Conservation (phyloP, 495 filamentous ascomycete species). For the Aspergillus biplanus region DNA sequence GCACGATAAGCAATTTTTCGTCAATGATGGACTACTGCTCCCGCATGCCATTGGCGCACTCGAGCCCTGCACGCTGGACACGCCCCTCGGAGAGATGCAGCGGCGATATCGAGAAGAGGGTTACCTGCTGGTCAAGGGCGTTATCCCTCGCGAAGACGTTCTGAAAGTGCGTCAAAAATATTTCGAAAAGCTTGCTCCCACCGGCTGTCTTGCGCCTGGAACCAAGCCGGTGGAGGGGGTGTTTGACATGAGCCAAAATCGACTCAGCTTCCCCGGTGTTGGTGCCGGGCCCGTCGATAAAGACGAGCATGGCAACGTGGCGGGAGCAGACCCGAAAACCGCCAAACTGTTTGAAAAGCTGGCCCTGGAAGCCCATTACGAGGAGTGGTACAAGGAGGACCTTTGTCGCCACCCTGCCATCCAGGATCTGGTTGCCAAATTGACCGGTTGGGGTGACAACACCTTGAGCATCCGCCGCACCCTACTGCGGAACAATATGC, state of each 20-base stretch:
- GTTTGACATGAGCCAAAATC: no score
- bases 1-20: no score
- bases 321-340: no score
- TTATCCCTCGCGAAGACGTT: neutral
- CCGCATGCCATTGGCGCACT: no score
- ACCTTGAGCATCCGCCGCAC: slow-evolving; percentile 52
- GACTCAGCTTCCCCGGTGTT: slow-evolving; percentile 66
- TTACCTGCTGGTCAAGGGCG: neutral
- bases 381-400: slow-evolving; percentile 59
- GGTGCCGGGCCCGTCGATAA: slow-evolving; percentile 53
- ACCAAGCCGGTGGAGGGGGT: slow-evolving; percentile 49
- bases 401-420: slow-evolving; percentile 64
- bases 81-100: neutral
- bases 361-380: no score
- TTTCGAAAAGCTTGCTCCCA: slow-evolving; percentile 64
- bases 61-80: neutral
- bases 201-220: no score
- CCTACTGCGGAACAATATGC: slow-evolving; percentile 61
- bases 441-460: no score
- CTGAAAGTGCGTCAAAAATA: slow-evolving; percentile 78
- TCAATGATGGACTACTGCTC: no score
- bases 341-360: no score
- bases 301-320: slow-evolving; percentile 50
- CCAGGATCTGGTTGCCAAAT: no score
- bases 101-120: neutral